Percentiles rank a stretch among this genome's conserved stretches.
Evolutionary conservation across 768 basidiomycete genomes (phyloP).

Genomic region (Leccinellum luteum): DNA sequence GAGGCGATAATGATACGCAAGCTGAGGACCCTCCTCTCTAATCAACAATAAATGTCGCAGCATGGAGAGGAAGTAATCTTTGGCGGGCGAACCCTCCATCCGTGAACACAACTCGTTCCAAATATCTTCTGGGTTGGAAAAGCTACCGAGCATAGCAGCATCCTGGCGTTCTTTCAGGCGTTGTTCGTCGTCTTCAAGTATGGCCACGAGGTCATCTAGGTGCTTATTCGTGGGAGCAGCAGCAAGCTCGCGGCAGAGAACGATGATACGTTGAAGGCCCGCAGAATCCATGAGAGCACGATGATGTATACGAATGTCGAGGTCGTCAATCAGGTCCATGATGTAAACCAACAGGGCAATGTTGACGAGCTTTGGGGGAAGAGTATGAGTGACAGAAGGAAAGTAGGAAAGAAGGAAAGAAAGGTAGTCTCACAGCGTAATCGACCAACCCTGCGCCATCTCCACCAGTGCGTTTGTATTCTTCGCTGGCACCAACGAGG

Average conservation of each 20-base stretch:
- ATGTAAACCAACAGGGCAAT: conserved; percentile 71
- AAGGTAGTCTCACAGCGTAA: conserved; percentile 65
- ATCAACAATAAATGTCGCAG: conserved; percentile 93
- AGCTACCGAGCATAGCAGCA: conserved; percentile 69
- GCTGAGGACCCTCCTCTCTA: conserved; percentile 78
- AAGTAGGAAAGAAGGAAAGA: not conserved
- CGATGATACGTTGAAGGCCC: conserved; percentile 72
- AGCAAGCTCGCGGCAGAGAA: conserved; percentile 63
- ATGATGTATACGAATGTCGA: conserved; percentile 83
- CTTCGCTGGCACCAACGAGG: conserved; percentile 91
- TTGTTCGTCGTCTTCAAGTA: conserved; percentile 73
- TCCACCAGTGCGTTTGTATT: conserved; percentile 67
- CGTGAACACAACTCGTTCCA: conserved; percentile 78
- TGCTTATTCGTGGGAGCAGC: conserved; percentile 65
- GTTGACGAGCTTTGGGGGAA: conserved; percentile 43
- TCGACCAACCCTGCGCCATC: conserved; percentile 72
- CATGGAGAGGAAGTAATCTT: conserved; percentile 86
- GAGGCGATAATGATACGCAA: conserved; percentile 88
- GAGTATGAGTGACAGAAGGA: conserved; percentile 11
- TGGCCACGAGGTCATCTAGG: conserved; percentile 54
- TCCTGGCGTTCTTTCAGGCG: conserved; percentile 72
- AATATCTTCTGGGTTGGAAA: conserved; percentile 82
- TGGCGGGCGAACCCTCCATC: conserved; percentile 74
- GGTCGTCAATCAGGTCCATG: conserved; percentile 63
- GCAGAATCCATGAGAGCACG: conserved; percentile 88